Base-by-base conservation (phyloP, 106 monocot genomes). In the Triglochin maritima region DNA sequence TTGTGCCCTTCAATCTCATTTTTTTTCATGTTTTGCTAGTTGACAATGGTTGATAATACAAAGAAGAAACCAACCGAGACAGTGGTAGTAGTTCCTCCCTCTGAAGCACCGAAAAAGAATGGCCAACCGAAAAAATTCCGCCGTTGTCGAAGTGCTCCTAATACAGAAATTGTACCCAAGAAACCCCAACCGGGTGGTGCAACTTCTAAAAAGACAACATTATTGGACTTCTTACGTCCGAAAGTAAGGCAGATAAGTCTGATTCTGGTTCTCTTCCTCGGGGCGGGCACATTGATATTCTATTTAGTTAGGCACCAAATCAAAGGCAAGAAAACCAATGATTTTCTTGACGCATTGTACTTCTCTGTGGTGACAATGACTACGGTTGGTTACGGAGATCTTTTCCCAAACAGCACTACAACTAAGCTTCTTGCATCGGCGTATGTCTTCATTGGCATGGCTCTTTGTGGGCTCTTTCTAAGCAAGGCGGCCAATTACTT, bases 281-380 rank as follows among this genome's bases (percentile, higher is more conserved):
- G 44, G 4, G 44, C 77, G 7, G 85, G 79, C 47, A 68, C 60
- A 9, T 15, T 68, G 9, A 82, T 78, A 75, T 89, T 89, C 66
- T 94, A 81, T 66, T 44, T 81, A 48, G 79, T 81, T 17, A 70
- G 70, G 15, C 10, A 85, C 71, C 89, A 94, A 51, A 64, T 94
- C 43, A 43, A 46, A 14, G 94, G 94, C 7, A 63, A 68, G 42
- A 84, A 71, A 67, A 89, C 89, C 6, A 74, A 79, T 44, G 67
- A 64, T 16, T 17, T 89, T 46, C 77, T 94, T 14, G 94, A 94
- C 68, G 84, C 94, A 43, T 17, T 94, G 12, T 94, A 94, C 66
- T 89, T 94, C 72, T 85, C 76, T 62, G 80, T 94, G 47, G 94
- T 94, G 11, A 94, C 94, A 4, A 94, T 94, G 94, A 94, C 87